Percentiles rank a stretch among this genome's conserved stretches.
These are phyloP conservation scores for Lithospermum erythrorhizon DNA, from an alignment of 257 asterid species.

Conservation along the genomic window DNA sequence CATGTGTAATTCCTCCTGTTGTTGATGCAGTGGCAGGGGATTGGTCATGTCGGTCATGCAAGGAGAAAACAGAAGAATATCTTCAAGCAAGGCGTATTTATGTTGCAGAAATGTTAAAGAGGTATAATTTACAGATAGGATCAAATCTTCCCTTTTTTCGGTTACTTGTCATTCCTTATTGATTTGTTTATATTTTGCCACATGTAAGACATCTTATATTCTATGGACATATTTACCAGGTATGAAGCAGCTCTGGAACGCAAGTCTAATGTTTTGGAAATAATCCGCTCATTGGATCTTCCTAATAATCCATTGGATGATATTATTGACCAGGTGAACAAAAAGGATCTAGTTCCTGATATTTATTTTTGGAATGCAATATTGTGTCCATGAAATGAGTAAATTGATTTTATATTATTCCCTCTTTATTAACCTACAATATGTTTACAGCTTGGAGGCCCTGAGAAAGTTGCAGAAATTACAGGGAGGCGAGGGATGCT, in stretches of 20 bases:
- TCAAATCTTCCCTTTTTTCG: neutral
- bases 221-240: slow-evolving; percentile 27
- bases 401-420: neutral
- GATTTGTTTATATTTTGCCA: slow-evolving; percentile 3
- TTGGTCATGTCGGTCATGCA: slow-evolving; percentile 92
- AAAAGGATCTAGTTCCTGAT: neutral
- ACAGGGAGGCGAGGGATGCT: slow-evolving; percentile 97
- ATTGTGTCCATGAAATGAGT: neutral
- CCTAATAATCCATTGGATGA: slow-evolving; percentile 98
- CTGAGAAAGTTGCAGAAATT: slow-evolving; percentile 92
- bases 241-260: slow-evolving; percentile 80
- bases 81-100: slow-evolving; percentile 67
- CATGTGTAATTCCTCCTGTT: slow-evolving; percentile 82
- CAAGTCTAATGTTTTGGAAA: slow-evolving; percentile 55
- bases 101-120: slow-evolving; percentile 54
- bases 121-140: slow-evolving; percentile 30
- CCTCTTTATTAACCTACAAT: neutral
- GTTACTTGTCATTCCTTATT: slow-evolving; percentile 1
- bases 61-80: slow-evolving; percentile 83
- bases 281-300: slow-evolving; percentile 83
- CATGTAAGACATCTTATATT: neutral
- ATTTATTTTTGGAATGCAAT: neutral
- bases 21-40: slow-evolving; percentile 47
- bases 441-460: slow-evolving; percentile 83
- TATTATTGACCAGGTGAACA: slow-evolving; percentile 80